Conservation (phyloP, 768 basidiomycete genomes). For the Lyophyllum decastes region DNA sequence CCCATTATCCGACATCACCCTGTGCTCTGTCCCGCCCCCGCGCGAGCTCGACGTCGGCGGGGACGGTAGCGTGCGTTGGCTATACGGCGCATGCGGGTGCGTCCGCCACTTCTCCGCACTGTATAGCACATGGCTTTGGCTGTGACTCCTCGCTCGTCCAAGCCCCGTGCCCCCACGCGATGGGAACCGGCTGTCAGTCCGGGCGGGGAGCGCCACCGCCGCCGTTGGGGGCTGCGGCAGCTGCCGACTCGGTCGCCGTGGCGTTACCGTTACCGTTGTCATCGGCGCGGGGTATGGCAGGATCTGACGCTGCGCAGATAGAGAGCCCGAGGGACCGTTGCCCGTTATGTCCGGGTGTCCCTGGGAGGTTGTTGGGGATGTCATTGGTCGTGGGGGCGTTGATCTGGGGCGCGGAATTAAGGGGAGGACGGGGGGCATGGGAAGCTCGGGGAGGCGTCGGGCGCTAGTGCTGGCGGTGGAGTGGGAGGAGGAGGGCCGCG, state of each 20-base stretch:
- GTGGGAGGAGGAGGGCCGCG: constrained; percentile 15
- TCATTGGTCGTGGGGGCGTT: constrained; percentile 23
- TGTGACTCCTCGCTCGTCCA: constrained; percentile 14
- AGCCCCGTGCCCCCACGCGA: constrained; percentile 5
- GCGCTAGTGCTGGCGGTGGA: constrained; percentile 6
- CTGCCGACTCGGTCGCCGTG: constrained; percentile 13
- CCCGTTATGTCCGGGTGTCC: background rate
- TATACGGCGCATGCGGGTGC: constrained; percentile 23
- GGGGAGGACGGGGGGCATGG: constrained; percentile 17
- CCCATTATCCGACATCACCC: constrained; percentile 7
- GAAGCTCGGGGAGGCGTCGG: constrained; percentile 24
- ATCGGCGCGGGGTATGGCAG: background rate
- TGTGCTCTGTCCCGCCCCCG: no score
- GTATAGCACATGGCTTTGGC: constrained; percentile 7
- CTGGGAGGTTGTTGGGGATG: constrained; percentile 3
- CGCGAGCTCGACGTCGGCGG: constrained; percentile 31
- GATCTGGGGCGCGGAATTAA: constrained; percentile 21
- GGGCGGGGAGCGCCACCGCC: background rate
- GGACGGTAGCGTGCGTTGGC: constrained; percentile 41
- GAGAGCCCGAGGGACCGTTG: background rate
- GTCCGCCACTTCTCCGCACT: constrained; percentile 19
- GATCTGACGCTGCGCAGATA: background rate
- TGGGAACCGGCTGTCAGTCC: background rate
- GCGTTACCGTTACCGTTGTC: background rate
- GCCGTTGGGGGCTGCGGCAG: constrained; percentile 12